Conservation (phyloP, 257 asterid genomes). For the Craterostigma plantagineum region DNA sequence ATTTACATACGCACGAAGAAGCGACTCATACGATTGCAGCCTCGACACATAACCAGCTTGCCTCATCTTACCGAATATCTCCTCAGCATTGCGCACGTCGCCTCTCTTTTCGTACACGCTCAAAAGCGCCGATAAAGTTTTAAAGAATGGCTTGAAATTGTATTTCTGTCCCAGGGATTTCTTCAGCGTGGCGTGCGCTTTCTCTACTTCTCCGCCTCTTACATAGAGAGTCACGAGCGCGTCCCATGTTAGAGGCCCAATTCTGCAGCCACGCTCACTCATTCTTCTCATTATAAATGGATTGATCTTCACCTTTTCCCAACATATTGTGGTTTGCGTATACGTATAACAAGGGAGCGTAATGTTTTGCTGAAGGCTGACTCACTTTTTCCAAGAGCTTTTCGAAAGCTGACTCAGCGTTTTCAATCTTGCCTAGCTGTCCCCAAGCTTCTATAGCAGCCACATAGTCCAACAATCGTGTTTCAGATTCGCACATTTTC, state of each 20-base stretch:
- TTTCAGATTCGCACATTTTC: constrained; percentile 33
- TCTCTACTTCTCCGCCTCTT: constrained; percentile 56
- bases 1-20: constrained; percentile 41
- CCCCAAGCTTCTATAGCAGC: constrained; percentile 73
- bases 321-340: constrained; percentile 49
- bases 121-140: constrained; percentile 31
- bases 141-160: constrained; percentile 20
- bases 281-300: constrained; percentile 37
- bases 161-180: constrained; percentile 21
- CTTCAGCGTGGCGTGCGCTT: constrained; percentile 44
- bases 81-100: constrained; percentile 60
- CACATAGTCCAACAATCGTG: constrained; percentile 22
- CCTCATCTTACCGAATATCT: constrained; percentile 36
- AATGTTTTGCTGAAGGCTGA: constrained; percentile 24
- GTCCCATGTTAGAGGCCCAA: constrained; percentile 42
- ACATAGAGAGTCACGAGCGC: constrained; percentile 51
- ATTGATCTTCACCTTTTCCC: constrained; percentile 55
- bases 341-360: constrained; percentile 20
- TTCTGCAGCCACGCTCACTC: constrained; percentile 24
- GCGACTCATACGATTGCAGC: constrained; percentile 20
- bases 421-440: constrained; percentile 28
- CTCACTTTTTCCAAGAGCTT: constrained; percentile 15
- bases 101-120: constrained; percentile 49
- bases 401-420: constrained; percentile 53
- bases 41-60: constrained; percentile 26